Percentiles rank a stretch among this genome's conserved stretches.
phyloP scores from a whole-genome alignment of 345 rosid species.

The Passiflora organensis region DNA sequence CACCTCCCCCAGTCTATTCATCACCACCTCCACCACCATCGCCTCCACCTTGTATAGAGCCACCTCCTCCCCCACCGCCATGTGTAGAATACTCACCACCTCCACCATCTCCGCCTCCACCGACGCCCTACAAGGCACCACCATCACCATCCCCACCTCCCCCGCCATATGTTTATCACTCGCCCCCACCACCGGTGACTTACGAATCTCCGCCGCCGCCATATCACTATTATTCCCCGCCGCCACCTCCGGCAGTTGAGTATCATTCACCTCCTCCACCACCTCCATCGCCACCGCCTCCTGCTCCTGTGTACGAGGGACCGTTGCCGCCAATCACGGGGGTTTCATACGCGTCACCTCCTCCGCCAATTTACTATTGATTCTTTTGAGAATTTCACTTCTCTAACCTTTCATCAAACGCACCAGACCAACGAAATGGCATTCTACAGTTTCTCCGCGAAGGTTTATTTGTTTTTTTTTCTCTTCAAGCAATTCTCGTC shows the following conservation, averaged over 20 bases:
- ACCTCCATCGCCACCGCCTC: constrained; percentile 45
- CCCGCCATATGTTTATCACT: constrained; percentile 7
- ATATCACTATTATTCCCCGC: constrained; percentile 22
- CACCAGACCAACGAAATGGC: not conserved
- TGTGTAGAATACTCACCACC: constrained; percentile 49
- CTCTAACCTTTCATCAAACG: constrained; percentile 33
- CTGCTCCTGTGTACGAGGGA: constrained; percentile 67
- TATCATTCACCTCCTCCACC: constrained; percentile 12
- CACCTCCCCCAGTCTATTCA: constrained; percentile 24
- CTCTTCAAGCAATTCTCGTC: constrained; percentile 44
- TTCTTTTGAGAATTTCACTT: constrained; percentile 58
- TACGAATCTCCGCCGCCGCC: constrained; percentile 35
- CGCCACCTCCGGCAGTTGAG: constrained; percentile 7
- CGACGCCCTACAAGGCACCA: constrained; percentile 18
- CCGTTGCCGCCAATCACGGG: constrained; percentile 84
- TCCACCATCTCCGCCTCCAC: constrained; percentile 38
- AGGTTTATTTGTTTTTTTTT: constrained; percentile 12
- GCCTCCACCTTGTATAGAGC: constrained; percentile 60
- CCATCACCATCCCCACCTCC: constrained; percentile 39
- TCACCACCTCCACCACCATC: constrained; percentile 51
- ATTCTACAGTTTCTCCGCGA: constrained; percentile 1
- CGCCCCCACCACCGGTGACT: constrained; percentile 15
- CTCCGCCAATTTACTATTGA: constrained; percentile 96
- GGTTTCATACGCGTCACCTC: constrained; percentile 91
- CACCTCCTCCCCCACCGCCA: constrained; percentile 54